Evolutionary conservation across 768 basidiomycete species (phyloP), one percentile per base, ranked within the genome.

Genomic region (Flagelloscypha sp.): DNA sequence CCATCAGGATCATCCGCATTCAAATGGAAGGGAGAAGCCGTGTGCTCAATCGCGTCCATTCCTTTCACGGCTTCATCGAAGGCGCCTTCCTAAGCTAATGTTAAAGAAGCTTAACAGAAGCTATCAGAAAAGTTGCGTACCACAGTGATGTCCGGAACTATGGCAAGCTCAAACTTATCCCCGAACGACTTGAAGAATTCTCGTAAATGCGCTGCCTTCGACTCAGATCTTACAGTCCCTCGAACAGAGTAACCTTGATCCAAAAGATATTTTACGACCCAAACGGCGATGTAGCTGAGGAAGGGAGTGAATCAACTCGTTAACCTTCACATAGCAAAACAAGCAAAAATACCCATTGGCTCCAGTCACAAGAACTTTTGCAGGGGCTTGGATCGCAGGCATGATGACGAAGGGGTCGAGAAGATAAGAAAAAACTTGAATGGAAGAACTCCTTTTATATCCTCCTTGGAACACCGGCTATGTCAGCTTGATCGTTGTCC

Each of bases 131-230:
- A 15, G 18, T 13, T 10, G 36, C 61, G 33, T 29, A 72, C 73
- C 57, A 65, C 50, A 6, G 63, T 63, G 42, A 89, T 81, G 47
- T 92, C 85, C 30, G 72, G 66, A 0, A 89, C 83, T 15, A 85
- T 57, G 12, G 72, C 72, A 27, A 77, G 53, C 43, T 82, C 76
- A 44, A 86, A 73, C 30, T 63, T 70, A 41, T 72, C 70, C 0
- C 72, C 76, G 38, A 68, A 69, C 0, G 57, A 48, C 10, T 64
- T 59, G 54, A 84, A 81, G 33, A 66, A 40, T 16, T 78, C 59
- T 36, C 59, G 55, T 38, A 88, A 57, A 46, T 73, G 70, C 1
- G 66, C 53, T 2, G 72, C 75, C 52, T 86, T 88, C n/a, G 58
- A 59, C 7, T 50, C 48, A 2, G 73, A 72, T 10, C 86, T 72